Conservation (phyloP, 2,329 filamentous ascomycete species). For the Xylariaceae sp. region DNA sequence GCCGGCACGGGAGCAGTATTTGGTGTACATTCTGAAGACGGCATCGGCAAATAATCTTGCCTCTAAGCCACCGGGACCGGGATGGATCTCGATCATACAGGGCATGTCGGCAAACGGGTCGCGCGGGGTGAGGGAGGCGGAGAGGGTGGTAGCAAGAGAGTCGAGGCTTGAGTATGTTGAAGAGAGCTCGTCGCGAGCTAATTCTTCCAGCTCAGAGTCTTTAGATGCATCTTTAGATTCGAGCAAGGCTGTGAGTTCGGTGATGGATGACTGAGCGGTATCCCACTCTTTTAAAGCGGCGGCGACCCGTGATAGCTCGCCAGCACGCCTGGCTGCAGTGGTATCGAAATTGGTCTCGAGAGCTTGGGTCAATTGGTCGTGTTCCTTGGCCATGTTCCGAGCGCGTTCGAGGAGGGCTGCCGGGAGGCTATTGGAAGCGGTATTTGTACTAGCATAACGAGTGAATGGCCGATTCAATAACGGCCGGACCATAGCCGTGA, state of each 20-base stretch:
- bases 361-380: constrained; percentile 48
- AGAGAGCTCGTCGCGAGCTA: constrained; percentile 80
- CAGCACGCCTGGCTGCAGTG: constrained; percentile 54
- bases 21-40: constrained; percentile 84
- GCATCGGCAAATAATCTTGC: constrained; percentile 86
- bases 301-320: constrained; percentile 57
- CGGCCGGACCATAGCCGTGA: constrained; percentile 34
- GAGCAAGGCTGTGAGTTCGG: constrained; percentile 51
- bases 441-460: constrained; percentile 45
- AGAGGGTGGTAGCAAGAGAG: constrained; percentile 62
- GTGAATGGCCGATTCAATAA: constrained; percentile 30
- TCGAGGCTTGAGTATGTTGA: constrained; percentile 60
- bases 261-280: constrained; percentile 46
- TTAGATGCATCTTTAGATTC: constrained; percentile 42
- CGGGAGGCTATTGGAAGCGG: constrained; percentile 37
- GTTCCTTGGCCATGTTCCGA: constrained; percentile 53
- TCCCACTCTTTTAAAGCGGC: constrained; percentile 58
- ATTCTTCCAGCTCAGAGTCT: constrained; percentile 63
- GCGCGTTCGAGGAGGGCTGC: constrained; percentile 58
- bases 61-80: constrained; percentile 87
- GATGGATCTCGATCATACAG: constrained; percentile 86
- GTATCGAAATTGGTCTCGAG: constrained; percentile 54
- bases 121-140: constrained; percentile 73
- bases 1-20: constrained; percentile 67
- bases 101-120: constrained; percentile 89